Conservation (phyloP, 139 green algal genomes). For the Tetradesmus obliquus region DNA sequence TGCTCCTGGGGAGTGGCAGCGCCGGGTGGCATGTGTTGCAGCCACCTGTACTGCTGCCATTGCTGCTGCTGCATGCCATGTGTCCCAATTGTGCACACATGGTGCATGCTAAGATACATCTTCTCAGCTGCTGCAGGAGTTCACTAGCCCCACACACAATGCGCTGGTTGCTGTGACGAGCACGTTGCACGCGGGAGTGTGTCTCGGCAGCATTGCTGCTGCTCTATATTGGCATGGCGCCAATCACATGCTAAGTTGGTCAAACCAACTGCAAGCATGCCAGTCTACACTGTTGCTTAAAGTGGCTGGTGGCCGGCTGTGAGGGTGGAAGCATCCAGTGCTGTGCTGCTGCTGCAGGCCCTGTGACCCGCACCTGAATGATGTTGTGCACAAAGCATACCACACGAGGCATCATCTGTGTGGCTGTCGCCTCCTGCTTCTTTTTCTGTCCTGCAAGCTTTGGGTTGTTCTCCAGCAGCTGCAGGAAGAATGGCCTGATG, state of each 20-base stretch:
- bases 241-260: no score
- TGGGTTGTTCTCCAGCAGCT: slow-evolving; percentile 42
- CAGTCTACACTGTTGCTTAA: neutral
- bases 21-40: no score
- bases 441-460: slow-evolving; percentile 23
- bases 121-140: no score
- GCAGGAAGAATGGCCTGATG: slow-evolving; percentile 24
- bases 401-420: slow-evolving; percentile 43
- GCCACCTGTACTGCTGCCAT: no score
- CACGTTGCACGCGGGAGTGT: no score
- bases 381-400: slow-evolving; percentile 51
- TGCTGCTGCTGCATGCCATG: no score
- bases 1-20: neutral
- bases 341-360: neutral
- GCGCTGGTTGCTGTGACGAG: no score
- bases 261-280: neutral
- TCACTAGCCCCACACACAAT: no score
- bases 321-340: neutral
- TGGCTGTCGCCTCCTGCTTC: neutral
- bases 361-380: slow-evolving; percentile 18
- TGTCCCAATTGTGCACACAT: no score
- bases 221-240: neutral
- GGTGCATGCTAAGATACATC: no score
- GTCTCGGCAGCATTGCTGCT: neutral
- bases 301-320: neutral